Evolutionary conservation across 768 basidiomycete genomes (phyloP), one percentile per base, ranked within the genome.

Genomic region (Xanthoconium stramineum): DNA sequence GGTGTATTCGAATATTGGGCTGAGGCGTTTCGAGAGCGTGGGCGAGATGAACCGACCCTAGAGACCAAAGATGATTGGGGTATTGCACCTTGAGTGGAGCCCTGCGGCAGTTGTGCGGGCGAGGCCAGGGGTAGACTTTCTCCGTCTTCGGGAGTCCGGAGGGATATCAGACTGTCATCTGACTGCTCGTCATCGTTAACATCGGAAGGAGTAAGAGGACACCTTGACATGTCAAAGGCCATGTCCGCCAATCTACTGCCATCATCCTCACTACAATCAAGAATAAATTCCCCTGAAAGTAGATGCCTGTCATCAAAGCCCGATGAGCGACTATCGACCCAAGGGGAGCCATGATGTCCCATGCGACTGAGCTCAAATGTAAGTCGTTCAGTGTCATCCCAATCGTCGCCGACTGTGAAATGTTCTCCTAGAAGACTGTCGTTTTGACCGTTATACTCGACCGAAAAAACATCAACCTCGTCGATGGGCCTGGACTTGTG

Each of bases 131-230:
- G 54, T 32, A 68, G 32, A 15, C 46, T 46, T 28, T 66, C 67
- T 30, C 58, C 59, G 20, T 71, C 65, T 37, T 63, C 62, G 37
- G 68, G 71, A 28, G 66, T 73, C 24, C 58, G 68, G 39, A 63
- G 56, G 37, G 63, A 69, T 8, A 38, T 30, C 36, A 56, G 71
- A 29, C 61, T 61, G 20, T 66, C 68, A 49, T 68, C 70, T 13
- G 69, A 73, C 11, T 61, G 65, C 35, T 62, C 70, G 19, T 70
- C 66, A 9, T 70, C 70, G 9, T 58, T 61, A 5, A 67, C 61
- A 48, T 72, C 70, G 1, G 54, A 66, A 32, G 69, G 67, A 15
- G 38, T 35, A 42, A 60, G 59, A 24, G 65, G 63, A 50, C 50
- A 57, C 19, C 55, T 57, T 29, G 60, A 64, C 29, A 59, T 45